Evolutionary conservation across 768 basidiomycete genomes (phyloP), one percentile per base, ranked within the genome.

Genomic region (Clitopilus passeckerianus): DNA sequence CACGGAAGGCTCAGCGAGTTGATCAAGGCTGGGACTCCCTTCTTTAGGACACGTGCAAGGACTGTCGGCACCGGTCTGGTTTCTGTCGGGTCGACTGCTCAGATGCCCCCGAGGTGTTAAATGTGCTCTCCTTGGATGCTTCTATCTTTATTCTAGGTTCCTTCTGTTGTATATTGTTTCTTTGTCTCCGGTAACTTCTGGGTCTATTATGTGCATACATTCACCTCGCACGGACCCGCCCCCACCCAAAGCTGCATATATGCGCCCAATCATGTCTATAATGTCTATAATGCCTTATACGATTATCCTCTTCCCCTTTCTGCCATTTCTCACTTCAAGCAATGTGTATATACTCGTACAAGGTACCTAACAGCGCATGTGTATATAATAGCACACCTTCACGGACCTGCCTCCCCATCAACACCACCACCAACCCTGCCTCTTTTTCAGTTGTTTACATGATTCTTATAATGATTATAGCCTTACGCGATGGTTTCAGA

Each of bases 1-100:
- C 79, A 86, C 54, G 56, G 74, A 16, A 71, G 82, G 41, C 70
- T 88, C 56, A 74, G 70, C 46, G 84, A 83, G 61, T 74, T 87
- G 56, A 80, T 87, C 57, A 74, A 73, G 53, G 72, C 73, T 52
- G 86, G 86, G 65, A 83, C 84, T 64, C 59, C 60, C 0, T 63
- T 71, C 20, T 61, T 66, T 1, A 60, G 68, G 10, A 62, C 61
- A 1, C 59, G 71, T 1, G 71, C 70, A 4, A 61, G 67, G 23
- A 70, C 71, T 0, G 57, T 71, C 20, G 67, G 66, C 16, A 50
- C 46, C 18, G 37, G 37, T 41, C 37, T 41, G 12, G 37, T 41
- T 15, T n/a, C 37, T n/a, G 37, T n/a, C 5, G 46, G 46, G n/a
- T 50, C 46, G 16, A n/a, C 22, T 23, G 16, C 20, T 50, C 16